These are phyloP conservation scores for Ganoderma sp. DNA, from an alignment of 1,284 basidiomycete species.

Conservation along the genomic window DNA sequence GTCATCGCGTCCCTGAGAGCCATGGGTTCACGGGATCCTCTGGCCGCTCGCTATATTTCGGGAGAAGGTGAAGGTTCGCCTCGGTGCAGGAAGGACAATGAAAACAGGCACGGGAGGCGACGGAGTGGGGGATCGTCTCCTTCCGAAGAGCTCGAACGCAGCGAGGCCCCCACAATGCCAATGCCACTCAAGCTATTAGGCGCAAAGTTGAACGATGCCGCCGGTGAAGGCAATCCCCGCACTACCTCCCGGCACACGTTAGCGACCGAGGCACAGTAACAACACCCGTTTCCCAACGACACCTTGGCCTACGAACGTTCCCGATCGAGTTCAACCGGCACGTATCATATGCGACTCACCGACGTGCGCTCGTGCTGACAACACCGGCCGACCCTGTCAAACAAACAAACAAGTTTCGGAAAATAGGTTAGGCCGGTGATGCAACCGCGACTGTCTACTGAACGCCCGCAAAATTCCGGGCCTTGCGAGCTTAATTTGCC, in stretches of 20 bases:
- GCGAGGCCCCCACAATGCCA: not conserved
- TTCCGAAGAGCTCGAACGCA: not conserved
- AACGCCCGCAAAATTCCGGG: not conserved
- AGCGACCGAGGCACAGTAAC: not conserved
- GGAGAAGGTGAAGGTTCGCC: not conserved
- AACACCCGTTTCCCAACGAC: slow-evolving; percentile 1
- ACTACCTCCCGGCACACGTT: not conserved
- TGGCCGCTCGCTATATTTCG: not conserved
- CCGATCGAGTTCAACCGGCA: not conserved
- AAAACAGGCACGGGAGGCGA: slow-evolving; percentile 1
- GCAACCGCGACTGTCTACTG: not conserved
- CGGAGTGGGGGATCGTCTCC: not conserved
- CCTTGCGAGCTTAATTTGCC: not conserved
- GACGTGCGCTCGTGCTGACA: slow-evolving; percentile 5
- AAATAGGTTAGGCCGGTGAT: not conserved
- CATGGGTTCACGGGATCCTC: not conserved
- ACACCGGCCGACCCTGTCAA: slow-evolving; percentile 1
- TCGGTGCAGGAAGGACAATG: not conserved
- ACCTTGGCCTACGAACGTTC: not conserved
- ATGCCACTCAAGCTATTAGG: slow-evolving; percentile 3
- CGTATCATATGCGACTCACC: not conserved
- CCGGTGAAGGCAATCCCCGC: not conserved
- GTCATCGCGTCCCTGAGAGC: not conserved
- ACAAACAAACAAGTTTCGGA: slow-evolving; percentile 2
- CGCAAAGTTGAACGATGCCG: not conserved